Evolutionary conservation across 1,139 yeast genomes (phyloP), one percentile per base, ranked within the genome.

Genomic region (Geotrichum candidum): DNA sequence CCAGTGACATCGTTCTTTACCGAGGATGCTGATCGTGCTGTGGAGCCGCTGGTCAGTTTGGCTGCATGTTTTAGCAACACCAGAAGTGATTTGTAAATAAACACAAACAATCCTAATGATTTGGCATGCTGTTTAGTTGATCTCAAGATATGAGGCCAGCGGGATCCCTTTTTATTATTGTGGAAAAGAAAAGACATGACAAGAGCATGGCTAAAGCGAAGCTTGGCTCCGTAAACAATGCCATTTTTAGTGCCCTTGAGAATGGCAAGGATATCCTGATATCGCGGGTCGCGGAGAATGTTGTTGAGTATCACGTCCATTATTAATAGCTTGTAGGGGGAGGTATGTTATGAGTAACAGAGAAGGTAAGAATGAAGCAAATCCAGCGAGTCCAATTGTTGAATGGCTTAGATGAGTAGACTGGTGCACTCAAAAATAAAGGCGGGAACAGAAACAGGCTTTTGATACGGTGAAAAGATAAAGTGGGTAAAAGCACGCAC

Each of bases 191-290:
- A 22, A 50, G 82, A 85, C 74, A 87, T 84, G 54, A 86, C 90
- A 60, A 86, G 72, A 0, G 92, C 87, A 74, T 88, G 96, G 58
- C 88, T 82, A 71, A 88, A 87, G 62, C 96, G 77, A 53, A 88
- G 77, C 67, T 87, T 81, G 18, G 89, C 89, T 2, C 96, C 96
- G 68, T 88, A 88, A 15, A 87, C 85, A 7, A 83, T 74, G 41
- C 79, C 79, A 64, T 76, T 76, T 33, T 77, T 68, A 7, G 74
- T 70, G 25, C 79, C 79, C 56, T 73, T 72, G 41, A 76, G 59
- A 51, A 76, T 69, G 13, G 71, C 69, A n/a, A 75, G 68, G 23
- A 72, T 15, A 57, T 74, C 78, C 56, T 74, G 76, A 62, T 73
- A 69, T 55, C 65, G 65, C 18, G 77, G 77, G 62, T 74, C 73